Evolutionary conservation across 106 monocot species (phyloP), one percentile per base, ranked within the genome.

Genomic region (Platanthera guangdongensis): DNA sequence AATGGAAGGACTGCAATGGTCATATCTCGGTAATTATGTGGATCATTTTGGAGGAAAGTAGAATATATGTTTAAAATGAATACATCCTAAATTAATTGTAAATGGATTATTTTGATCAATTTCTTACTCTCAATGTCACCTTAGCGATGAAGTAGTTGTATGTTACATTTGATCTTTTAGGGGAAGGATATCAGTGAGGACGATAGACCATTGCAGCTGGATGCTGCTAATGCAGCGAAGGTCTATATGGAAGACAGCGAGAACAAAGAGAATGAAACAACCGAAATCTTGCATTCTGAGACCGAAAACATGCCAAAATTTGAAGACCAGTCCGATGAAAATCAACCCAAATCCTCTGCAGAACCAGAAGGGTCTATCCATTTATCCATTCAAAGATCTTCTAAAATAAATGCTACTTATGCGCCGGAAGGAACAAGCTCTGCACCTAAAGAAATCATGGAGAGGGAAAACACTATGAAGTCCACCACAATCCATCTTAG

Each of bases 401-500:
- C 78, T 25, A 25, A 79, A 74, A n/a, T 19, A 53, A 65, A 50
- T 16, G 11, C 71, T 21, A 8, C 12, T 57, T 47, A 54, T 59
- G 51, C 6, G 4, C 64, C 57, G 12, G 78, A 76, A 76, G 67
- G 51, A 74, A 30, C 46, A 55, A 28, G 76, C 73, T 52, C 52
- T 73, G 50, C 75, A 32, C 22, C 18, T 79, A 75, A 84, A 64
- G 84, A 52, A 5, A 28, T 71, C 18, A 21, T 47, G 11, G 77
- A 22, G 9, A 14, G 9, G 77, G 65, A 75, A 76, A 83, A 79
- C 78, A 60, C 72, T 57, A 62, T 63, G 9, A 95, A 85, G 75
- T 88, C 83, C n/a, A 76, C 82, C 55, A 90, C 90, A 16, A 82
- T 95, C 60, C 78, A 78, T 79, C 83, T 95, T 47, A 90, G 80